Base-by-base conservation (phyloP, 1,284 basidiomycete genomes). In the Pseudozyma tsukubaensis region DNA sequence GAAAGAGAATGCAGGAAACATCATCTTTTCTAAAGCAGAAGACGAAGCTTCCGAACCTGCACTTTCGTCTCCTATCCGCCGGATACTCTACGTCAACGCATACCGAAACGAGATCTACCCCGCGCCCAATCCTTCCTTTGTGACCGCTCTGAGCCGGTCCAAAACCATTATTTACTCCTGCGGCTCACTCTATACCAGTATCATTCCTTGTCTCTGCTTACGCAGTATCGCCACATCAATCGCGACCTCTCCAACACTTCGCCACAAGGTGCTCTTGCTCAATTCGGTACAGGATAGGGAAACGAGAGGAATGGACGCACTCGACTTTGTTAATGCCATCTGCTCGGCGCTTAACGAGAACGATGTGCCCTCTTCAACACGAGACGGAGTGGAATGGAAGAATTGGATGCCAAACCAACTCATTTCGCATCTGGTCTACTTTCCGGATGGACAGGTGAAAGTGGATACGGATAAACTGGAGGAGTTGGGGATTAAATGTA, bases 211-310 rank as follows among this genome's bases (percentile, higher is more conserved):
- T 83, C 88, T 99, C 16, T 91, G 92, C 0, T 86, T 99, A 14
- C 90, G 91, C 53, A 92, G 92, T 6, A 90, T 98, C 5, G 94
- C 91, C 1, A 86, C 88, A 34, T 89, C 89, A 11, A 95, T 98
- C 65, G 92, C 93, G 8, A 87, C 89, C 43, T 94, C 93, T 14
- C 86, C 86, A 4, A 88, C 88, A 9, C 86, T 97, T 14, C 88
- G 88, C 40, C 91, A 91, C 40, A 98, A 97, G 84, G 88, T 97
- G 13, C 85, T 99, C 34, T 88, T 99, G 1, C 85, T 99, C 59
- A 99, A 98, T 83, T 88, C 90, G 14, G 88, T 88, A 66, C 94
- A 94, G 76, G 96, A 99, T 83, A 88, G 96, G 62, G 96, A 99
- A 85, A 97, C 95, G 0, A 88, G 89, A 10, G 92, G 90, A 1